Percentiles rank a stretch among this genome's conserved stretches.
Evolutionary conservation across 192 early-diverging fungal genomes (phyloP).

Genomic region (Podila horticola): DNA sequence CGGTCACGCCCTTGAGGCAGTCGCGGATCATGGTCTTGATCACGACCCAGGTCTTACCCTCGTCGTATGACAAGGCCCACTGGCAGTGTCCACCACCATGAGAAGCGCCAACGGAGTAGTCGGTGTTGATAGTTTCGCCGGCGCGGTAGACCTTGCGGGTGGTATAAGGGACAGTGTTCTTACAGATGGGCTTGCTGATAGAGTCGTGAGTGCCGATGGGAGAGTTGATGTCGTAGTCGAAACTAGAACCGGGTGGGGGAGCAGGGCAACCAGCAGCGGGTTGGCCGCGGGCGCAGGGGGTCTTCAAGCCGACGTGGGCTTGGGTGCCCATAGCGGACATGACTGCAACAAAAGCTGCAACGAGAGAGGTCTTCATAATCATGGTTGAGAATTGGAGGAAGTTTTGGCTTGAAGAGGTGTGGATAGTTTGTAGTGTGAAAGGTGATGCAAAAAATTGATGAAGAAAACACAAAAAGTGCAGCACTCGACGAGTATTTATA

Average conservation of each 20-base stretch:
- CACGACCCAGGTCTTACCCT: constrained; percentile 71
- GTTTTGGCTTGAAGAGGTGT: too few species aligned
- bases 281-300: constrained; percentile 56
- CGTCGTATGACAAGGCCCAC: constrained; percentile 72
- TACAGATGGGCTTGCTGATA: constrained; percentile 57
- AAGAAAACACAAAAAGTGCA: too few species aligned
- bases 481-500: too few species aligned
- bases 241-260: constrained; percentile 33
- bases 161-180: constrained; percentile 57
- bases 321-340: constrained; percentile 43
- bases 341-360: constrained; percentile 25
- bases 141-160: constrained; percentile 53
- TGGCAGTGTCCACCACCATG: constrained; percentile 80
- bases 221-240: constrained; percentile 58
- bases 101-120: constrained; percentile 60
- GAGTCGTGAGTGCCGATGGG: constrained; percentile 49
- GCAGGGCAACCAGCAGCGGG: constrained; percentile 54
- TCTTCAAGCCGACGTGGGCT: constrained; percentile 57
- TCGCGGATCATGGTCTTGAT: constrained; percentile 63
- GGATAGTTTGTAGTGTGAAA: too few species aligned
- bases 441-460: too few species aligned
- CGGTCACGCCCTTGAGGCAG: too few species aligned
- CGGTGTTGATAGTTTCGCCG: constrained; percentile 61
- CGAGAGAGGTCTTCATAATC: constrained; percentile 25
- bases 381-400: background rate